These are phyloP conservation scores for Fusarium penzigii DNA, from an alignment of 2,329 filamentous ascomycete species.

Conservation along the genomic window DNA sequence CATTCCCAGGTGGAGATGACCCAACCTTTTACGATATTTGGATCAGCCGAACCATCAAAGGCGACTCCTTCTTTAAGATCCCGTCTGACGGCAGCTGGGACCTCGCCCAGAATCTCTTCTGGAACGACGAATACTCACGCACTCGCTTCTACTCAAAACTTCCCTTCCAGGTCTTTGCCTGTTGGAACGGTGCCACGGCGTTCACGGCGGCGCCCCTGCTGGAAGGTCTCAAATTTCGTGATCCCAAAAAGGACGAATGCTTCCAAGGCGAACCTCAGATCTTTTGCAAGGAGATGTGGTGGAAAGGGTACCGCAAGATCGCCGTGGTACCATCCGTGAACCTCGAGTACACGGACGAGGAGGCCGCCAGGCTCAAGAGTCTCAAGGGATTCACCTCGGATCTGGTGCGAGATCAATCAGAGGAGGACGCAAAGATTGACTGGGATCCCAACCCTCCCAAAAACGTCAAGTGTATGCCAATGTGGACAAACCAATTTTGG, in stretches of 20 bases:
- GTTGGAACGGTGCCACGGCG: conserved; percentile 59
- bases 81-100: conserved; percentile 51
- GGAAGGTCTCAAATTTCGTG: conserved; percentile 47
- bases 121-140: conserved; percentile 44
- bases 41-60: conserved; percentile 53
- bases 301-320: conserved; percentile 48
- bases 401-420: conserved; percentile 33
- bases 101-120: conserved; percentile 53
- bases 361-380: conserved; percentile 48
- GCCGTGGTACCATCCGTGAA: conserved; percentile 58
- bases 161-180: conserved; percentile 61
- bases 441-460: conserved; percentile 47
- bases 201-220: conserved; percentile 52
- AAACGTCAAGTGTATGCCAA: conserved; percentile 50
- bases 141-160: conserved; percentile 36
- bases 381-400: conserved; percentile 50
- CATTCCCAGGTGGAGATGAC: conserved; percentile 41
- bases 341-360: conserved; percentile 52
- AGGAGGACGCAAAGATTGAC: conserved; percentile 35
- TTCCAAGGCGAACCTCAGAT: conserved; percentile 54
- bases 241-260: conserved; percentile 44
- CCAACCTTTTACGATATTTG: conserved; percentile 60
- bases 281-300: conserved; percentile 60
- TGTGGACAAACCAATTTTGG: conserved; percentile 43
- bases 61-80: conserved; percentile 59